These are phyloP conservation scores for Calophaca sinica DNA, from an alignment of 306 rosid genomes.

Conservation along the genomic window DNA sequence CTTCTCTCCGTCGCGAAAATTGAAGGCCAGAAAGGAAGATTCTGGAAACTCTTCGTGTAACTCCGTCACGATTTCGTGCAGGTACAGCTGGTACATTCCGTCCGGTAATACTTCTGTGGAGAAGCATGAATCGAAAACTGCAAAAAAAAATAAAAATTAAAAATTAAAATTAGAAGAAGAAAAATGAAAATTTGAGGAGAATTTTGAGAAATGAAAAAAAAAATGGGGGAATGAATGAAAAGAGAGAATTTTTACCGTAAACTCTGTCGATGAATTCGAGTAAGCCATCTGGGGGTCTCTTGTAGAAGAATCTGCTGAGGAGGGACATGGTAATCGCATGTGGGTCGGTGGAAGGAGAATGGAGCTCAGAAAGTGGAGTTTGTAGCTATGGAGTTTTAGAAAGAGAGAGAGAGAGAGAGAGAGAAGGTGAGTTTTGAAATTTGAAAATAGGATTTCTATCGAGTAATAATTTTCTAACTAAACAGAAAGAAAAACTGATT, in stretches of 20 bases:
- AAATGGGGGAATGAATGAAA: not conserved
- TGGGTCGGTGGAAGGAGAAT: slow-evolving; percentile 35
- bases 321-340: slow-evolving; percentile 72
- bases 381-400: slow-evolving; percentile 46
- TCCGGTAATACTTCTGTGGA: slow-evolving; percentile 91
- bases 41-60: slow-evolving; percentile 93
- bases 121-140: slow-evolving; percentile 98
- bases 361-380: slow-evolving; percentile 42
- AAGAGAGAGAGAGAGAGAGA: slow-evolving; percentile 8
- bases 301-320: slow-evolving; percentile 93
- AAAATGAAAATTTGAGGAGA: not conserved
- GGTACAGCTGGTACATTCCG: slow-evolving; percentile 81
- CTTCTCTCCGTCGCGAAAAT: slow-evolving; percentile 91
- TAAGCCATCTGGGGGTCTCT: slow-evolving; percentile 94
- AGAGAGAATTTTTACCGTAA: slow-evolving; percentile 61
- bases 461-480: not conserved
- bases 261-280: slow-evolving; percentile 91
- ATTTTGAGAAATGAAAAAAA: not conserved
- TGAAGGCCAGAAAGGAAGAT: slow-evolving; percentile 86
- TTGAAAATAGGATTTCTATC: slow-evolving; percentile 20
- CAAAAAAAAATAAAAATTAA: slow-evolving; percentile 15
- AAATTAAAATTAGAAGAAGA: not conserved
- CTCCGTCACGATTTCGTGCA: slow-evolving; percentile 79
- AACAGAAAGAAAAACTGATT: slow-evolving; percentile 21
- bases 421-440: slow-evolving; percentile 36